Base-by-base conservation (phyloP, 495 filamentous ascomycete genomes). In the Cryomyces antarcticus region DNA sequence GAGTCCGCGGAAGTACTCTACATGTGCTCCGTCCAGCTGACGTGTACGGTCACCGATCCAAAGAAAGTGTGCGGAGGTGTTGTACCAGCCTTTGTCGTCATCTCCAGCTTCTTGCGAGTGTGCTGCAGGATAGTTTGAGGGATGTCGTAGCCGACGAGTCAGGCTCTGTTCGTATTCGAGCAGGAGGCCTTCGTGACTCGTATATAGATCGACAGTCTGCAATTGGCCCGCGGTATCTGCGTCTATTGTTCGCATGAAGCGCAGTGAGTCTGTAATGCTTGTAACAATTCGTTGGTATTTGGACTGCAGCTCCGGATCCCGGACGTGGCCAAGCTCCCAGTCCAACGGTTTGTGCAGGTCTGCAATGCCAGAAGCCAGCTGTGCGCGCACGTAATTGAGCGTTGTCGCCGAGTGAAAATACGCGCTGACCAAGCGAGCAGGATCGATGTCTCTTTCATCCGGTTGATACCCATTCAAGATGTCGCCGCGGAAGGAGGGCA, bases 11-110 rank as follows among this genome's bases (percentile, higher is more conserved):
- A 97, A 93, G 67, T 84, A 97, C 64, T 97, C 89, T 46, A 97
- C 75, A 60, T 97, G 89, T 0, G 82, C 92, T 47, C 83, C 81
- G 60, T 84, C 75, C 28, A 95, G 67, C 54, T 95, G 88, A 30
- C 89, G 75, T 1, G 89, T 97, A 43, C 89, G 80, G 60, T 97
- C 89, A 28, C 89, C 89, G 54, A 97, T 88, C 89, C 89, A 97
- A 52, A 97, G 68, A 64, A 97, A 95, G 59, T 96, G 92, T 0
- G 82, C 80, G n/a, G 82, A 89, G 0, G 89, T 96, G 56, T 89
- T 53, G 42, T 55, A 67, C 61, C 52, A 67, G 71, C 79, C 80
- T 68, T 82, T 78, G 54, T 76, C 74, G 28, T 69, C 62, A 53
- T 77, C 71, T 28, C 60, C 56, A 41, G 78, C 62, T 45, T 75